Conservation (phyloP, 345 rosid species). For the Gossypium longicalyx region DNA sequence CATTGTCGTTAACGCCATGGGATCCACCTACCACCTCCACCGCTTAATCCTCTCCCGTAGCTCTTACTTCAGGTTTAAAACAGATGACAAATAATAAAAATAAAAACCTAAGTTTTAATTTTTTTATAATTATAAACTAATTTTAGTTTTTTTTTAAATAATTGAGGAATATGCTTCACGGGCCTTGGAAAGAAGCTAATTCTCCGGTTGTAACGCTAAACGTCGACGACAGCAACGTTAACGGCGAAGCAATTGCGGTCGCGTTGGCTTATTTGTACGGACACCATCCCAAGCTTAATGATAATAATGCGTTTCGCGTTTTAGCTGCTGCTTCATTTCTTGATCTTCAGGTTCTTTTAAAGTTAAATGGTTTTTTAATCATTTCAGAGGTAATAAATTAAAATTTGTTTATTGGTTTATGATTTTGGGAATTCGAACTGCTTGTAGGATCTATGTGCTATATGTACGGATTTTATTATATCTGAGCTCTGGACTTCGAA, state of each 20-base stretch:
- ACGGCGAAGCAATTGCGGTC: slow-evolving; percentile 71
- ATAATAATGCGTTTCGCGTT: slow-evolving; percentile 81
- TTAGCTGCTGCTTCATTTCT: slow-evolving; percentile 98
- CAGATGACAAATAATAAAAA: background rate
- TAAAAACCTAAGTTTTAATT: background rate
- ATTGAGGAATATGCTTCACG: slow-evolving; percentile 83
- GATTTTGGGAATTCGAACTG: background rate
- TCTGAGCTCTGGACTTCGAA: slow-evolving; percentile 89
- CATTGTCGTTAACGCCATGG: slow-evolving; percentile 77
- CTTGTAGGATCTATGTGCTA: slow-evolving; percentile 87
- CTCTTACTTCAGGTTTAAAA: slow-evolving; percentile 77
- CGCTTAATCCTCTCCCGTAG: slow-evolving; percentile 90
- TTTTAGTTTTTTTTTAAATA: background rate
- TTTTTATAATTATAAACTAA: background rate
- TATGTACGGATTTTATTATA: slow-evolving; percentile 88
- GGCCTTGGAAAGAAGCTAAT: slow-evolving; percentile 95
- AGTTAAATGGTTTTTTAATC: background rate
- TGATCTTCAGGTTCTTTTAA: slow-evolving; percentile 76
- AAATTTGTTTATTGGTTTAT: background rate
- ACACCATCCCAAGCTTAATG: slow-evolving; percentile 82
- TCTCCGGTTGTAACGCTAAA: slow-evolving; percentile 65
- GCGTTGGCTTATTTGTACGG: slow-evolving; percentile 90
- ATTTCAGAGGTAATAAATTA: background rate
- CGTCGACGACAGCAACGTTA: slow-evolving; percentile 91
- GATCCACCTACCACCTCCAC: slow-evolving; percentile 83